phyloP scores from a whole-genome alignment of 169 alveolate species.

The Amoebophrya sp. region DNA sequence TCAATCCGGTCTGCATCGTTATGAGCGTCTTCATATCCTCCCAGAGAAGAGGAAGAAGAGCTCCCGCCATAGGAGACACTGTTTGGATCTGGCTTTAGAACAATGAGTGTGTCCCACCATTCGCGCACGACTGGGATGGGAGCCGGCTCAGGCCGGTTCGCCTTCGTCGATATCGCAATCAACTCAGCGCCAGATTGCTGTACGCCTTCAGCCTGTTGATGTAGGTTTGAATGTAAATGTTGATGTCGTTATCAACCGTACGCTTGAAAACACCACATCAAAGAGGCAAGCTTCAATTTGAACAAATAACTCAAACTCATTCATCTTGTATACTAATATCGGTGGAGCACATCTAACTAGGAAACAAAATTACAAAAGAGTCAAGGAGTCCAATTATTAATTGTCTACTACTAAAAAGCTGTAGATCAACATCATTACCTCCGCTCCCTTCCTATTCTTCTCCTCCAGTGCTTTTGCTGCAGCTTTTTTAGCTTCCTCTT shows the following conservation, averaged over 20 bases:
- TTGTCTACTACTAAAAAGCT: too few species aligned
- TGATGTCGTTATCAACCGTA: too few species aligned
- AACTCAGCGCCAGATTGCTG: background rate
- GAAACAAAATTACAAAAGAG: too few species aligned
- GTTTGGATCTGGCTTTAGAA: background rate
- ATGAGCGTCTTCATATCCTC: background rate
- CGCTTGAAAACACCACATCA: too few species aligned
- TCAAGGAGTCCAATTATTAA: too few species aligned
- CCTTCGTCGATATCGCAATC: background rate
- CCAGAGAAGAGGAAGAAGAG: too few species aligned
- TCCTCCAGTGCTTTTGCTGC: background rate
- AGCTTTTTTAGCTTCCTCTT: background rate
- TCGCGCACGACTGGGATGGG: background rate
- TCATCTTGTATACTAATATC: too few species aligned
- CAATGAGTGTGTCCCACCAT: background rate
- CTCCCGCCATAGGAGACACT: background rate
- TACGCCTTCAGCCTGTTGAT: too few species aligned
- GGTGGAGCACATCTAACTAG: too few species aligned
- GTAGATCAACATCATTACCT: background rate
- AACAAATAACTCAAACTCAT: too few species aligned
- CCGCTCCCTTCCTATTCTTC: background rate
- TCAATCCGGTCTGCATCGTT: background rate
- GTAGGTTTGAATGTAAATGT: too few species aligned
- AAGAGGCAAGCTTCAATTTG: too few species aligned
- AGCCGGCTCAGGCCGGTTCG: background rate